phyloP scores from a whole-genome alignment of 1,284 basidiomycete genomes.

The Naganishia sp. region DNA sequence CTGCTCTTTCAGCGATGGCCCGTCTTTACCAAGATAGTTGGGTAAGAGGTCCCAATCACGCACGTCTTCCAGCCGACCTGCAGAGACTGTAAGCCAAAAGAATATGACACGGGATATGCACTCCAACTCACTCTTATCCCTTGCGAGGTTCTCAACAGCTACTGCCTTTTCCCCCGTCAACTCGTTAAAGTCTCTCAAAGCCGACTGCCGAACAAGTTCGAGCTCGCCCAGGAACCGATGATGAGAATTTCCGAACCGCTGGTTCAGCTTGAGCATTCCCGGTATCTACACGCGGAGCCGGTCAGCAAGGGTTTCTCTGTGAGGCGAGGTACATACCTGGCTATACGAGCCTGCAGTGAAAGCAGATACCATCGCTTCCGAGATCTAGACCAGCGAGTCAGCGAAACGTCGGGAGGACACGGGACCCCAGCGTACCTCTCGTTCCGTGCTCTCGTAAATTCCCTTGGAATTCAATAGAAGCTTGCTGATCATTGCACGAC shows the following conservation, averaged over 20 bases:
- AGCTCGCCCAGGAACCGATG: slow-evolving; percentile 31
- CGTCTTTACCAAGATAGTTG: slow-evolving; percentile 20
- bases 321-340: slow-evolving; percentile 17
- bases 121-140: slow-evolving; percentile 10
- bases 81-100: not conserved
- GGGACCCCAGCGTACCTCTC: slow-evolving; percentile 12
- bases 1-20: not conserved
- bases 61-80: slow-evolving; percentile 22
- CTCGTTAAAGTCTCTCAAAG: slow-evolving; percentile 31
- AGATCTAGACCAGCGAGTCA: slow-evolving; percentile 13
- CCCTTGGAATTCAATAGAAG: slow-evolving; percentile 28
- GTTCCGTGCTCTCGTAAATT: slow-evolving; percentile 32
- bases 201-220: slow-evolving; percentile 32
- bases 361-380: slow-evolving; percentile 25
- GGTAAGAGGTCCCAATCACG: slow-evolving; percentile 35
- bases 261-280: slow-evolving; percentile 31
- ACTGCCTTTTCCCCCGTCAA: slow-evolving; percentile 21
- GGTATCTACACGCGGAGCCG: slow-evolving; percentile 16
- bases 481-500: slow-evolving; percentile 23
- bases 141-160: slow-evolving; percentile 15
- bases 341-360: slow-evolving; percentile 30
- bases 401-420: not conserved
- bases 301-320: not conserved
- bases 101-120: not conserved
- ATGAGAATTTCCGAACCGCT: slow-evolving; percentile 30